Evolutionary conservation across 2,329 filamentous ascomycete genomes (phyloP).

Genomic region (Alternaria ethzedia): DNA sequence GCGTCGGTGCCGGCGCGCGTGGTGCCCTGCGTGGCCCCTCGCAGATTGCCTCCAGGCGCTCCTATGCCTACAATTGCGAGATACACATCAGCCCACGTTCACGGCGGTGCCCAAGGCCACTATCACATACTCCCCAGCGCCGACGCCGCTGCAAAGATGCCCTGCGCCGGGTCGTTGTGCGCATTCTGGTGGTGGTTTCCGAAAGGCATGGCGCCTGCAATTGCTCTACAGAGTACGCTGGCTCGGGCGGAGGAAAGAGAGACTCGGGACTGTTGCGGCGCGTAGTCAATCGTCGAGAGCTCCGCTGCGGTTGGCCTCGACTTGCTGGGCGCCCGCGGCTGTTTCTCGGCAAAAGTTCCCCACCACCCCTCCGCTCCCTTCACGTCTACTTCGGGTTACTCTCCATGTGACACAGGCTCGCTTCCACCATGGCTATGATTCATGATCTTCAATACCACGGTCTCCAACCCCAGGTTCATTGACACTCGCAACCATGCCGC

Average conservation of each 20-base stretch:
- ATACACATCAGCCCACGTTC: conserved; percentile 8
- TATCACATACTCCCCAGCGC: conserved; percentile 48
- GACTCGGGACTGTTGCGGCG: conserved; percentile 16
- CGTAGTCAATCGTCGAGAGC: conserved; percentile 7
- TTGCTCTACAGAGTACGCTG: conserved; percentile 5
- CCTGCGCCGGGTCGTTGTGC: conserved; percentile 47
- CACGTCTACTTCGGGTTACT: not conserved
- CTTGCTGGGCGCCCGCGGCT: conserved; percentile 7
- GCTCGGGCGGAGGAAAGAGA: not conserved
- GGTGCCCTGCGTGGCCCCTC: conserved; percentile 48
- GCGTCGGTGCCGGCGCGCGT: conserved; percentile 54
- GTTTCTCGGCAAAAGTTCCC: conserved; percentile 15
- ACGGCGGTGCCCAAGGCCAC: not conserved
- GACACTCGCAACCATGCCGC: conserved; percentile 33
- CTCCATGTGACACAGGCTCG: not conserved
- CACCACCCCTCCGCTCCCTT: conserved; percentile 16
- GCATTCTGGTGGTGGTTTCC: conserved; percentile 44
- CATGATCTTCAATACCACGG: not conserved
- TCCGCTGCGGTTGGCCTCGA: conserved; percentile 11
- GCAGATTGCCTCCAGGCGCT: conserved; percentile 51
- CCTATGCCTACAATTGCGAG: conserved; percentile 45
- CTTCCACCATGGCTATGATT: not conserved
- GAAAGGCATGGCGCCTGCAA: conserved; percentile 46
- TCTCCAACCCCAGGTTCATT: not conserved
- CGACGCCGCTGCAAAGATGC: conserved; percentile 55